Evolutionary conservation across 2,329 filamentous ascomycete species (phyloP), one percentile per base, ranked within the genome.

Genomic region (Cylindrodendrum hubeiense): DNA sequence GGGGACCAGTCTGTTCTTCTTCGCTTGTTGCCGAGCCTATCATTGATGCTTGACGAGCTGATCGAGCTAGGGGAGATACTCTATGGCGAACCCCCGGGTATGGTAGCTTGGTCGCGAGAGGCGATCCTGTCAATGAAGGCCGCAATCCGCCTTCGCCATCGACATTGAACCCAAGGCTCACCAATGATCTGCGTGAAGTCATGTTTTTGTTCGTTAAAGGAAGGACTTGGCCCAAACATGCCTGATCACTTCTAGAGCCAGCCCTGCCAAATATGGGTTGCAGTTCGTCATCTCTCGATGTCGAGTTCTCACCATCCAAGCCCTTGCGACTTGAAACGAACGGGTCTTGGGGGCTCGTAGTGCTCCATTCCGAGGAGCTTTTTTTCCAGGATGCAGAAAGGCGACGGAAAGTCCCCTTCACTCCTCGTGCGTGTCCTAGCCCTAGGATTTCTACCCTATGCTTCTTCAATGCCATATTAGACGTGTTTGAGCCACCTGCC

Each of bases 301-400:
- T 30, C 5, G 24, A 21, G 41, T 9, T 6, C 17, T 47, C 21
- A n/a, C 24, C 58, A 21, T 15, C 21, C 21, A 54, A 10, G 13
- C 19, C 22, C 13, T 21, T 17, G 13, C 33, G 15, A n/a, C 9
- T 41, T 15, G 57, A 57, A n/a, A 28, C 5, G 4, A 49, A 28
- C 2, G 30, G 13, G 10, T 63, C 60, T 12, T 39, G 61, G 7
- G 53, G 60, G 12, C 55, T 70, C 15, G 66, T 63, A n/a, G 58
- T 69, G 39, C 66, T 68, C 66, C 64, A 69, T 46, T 71, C 67
- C 2, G 68, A 71, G 10, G 71, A 66, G 24, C 55, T 69, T 34
- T 64, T 65, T 49, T 62, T 55, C 43, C 61, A 66, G 5, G 71
- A 65, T 28, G 68, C 67, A 19, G 74, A 75, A 24, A 75, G 56